Percentiles rank a stretch among this genome's conserved stretches.
These are phyloP conservation scores for Cadophora luteo-olivacea DNA, from an alignment of 2,329 filamentous ascomycete genomes.

Conservation along the genomic window DNA sequence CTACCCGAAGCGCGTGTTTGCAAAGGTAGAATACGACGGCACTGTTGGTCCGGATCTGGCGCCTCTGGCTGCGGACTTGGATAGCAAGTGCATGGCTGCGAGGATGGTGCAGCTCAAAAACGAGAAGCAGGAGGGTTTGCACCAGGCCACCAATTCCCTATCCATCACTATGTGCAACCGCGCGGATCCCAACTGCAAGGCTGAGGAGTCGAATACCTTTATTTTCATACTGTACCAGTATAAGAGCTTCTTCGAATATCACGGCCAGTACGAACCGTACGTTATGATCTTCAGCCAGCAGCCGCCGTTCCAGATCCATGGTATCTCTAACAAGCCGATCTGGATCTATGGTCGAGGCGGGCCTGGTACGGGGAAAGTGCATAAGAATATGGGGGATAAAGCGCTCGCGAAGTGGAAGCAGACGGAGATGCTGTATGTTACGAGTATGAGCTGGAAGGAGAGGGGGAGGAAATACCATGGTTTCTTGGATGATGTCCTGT, in stretches of 20 bases:
- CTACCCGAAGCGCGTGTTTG: slow-evolving; percentile 55
- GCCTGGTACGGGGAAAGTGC: slow-evolving; percentile 18
- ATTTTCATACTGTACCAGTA: slow-evolving; percentile 61
- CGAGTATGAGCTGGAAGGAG: slow-evolving; percentile 61
- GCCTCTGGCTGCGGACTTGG: slow-evolving; percentile 44
- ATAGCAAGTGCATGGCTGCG: slow-evolving; percentile 53
- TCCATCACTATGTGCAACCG: slow-evolving; percentile 60
- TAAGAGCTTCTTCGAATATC: slow-evolving; percentile 56
- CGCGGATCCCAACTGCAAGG: slow-evolving; percentile 51
- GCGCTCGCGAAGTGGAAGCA: slow-evolving; percentile 38
- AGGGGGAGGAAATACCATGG: slow-evolving; percentile 58
- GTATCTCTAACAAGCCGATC: slow-evolving; percentile 56
- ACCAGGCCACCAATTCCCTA: slow-evolving; percentile 66
- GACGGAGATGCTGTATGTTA: slow-evolving; percentile 64
- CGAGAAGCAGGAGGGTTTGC: slow-evolving; percentile 53
- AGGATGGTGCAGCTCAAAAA: slow-evolving; percentile 51
- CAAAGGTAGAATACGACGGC: slow-evolving; percentile 53
- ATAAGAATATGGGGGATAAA: neutral
- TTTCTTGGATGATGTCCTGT: slow-evolving; percentile 60
- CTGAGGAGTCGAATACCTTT: slow-evolving; percentile 57
- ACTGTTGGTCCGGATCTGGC: slow-evolving; percentile 56
- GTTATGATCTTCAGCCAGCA: slow-evolving; percentile 56
- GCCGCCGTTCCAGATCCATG: slow-evolving; percentile 57
- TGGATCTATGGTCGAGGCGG: slow-evolving; percentile 61
- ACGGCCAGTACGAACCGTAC: slow-evolving; percentile 62